Base-by-base conservation (phyloP, 495 filamentous ascomycete species). In the Cercophora scortea region DNA sequence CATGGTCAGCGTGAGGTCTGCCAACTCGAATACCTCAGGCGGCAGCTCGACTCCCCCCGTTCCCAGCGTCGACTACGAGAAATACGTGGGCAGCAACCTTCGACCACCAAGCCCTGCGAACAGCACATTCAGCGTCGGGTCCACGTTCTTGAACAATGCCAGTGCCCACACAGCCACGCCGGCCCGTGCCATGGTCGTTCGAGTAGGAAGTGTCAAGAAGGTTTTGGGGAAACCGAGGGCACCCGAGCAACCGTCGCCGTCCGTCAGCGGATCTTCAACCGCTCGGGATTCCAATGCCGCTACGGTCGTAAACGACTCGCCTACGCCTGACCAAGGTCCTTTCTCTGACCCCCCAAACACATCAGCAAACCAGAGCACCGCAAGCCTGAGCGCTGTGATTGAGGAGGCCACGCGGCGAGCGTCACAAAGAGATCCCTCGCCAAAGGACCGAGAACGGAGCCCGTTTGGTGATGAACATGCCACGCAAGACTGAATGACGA, bases 1-100 rank as follows among this genome's bases (percentile, higher is more conserved):
- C 44, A 85, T 96, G 56, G 89, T 98, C 54, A 93, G 87, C 58
- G 89, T 96, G 47, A 90, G 86, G 65, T 86, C 81, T 58, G 73
- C 74, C 66, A 52, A 74, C 17, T 75, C 64, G 34, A 64, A 60
- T 49, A 69, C 55, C 42, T 80, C 71, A n/a, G 60, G 57, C 12
- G 73, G 73, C 43, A 70, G 68, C 33, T 38, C 63, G 4, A 76
- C 78, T 15, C 79, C 79, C 15, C 79, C 79, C 12, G 76, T 83
- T 10, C 80, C 80, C 10, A 62, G 62, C 45, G 68, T 82, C 42
- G 73, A 81, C 60, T 78, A 73, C 54, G 70, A 69, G 25, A 80
- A 77, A 53, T 79, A 67, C 60, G 65, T 39, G 64, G 65, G 39
- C 74, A 41, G 32, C 15, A 6, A 42, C 12, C 71, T 47, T 61